Conservation (phyloP, 805 yeast genomes). For the Brettanomyces bruxellensis region DNA sequence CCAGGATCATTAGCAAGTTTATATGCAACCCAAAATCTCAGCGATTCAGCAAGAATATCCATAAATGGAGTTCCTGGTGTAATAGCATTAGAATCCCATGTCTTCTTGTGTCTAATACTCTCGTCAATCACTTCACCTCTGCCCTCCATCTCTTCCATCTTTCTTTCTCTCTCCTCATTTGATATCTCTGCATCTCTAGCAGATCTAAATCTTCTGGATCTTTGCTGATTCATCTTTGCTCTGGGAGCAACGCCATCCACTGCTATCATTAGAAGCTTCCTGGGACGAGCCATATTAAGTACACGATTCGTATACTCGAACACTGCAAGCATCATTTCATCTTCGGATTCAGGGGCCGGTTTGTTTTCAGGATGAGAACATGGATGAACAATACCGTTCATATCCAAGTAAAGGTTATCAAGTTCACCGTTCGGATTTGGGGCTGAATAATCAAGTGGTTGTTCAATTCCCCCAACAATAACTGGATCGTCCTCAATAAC, state of each 20-base stretch:
- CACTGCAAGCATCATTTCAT: conserved; percentile 91
- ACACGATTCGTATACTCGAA: conserved; percentile 91
- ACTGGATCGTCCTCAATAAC: conserved; percentile 68
- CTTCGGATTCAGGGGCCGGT: conserved; percentile 94
- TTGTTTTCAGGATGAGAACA: conserved; percentile 97
- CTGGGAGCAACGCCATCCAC: conserved; percentile 99
- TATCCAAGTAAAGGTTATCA: conserved; percentile 88
- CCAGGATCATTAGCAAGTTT: conserved; percentile 86
- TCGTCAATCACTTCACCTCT: conserved; percentile 73
- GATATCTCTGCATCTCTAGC: conserved; percentile 85
- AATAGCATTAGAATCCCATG: conserved; percentile 94
- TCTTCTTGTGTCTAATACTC: conserved; percentile 59
- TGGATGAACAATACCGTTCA: conserved; percentile 99
- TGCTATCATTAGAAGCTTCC: conserved; percentile 88
- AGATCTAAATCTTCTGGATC: conserved; percentile 86
- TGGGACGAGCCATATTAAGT: conserved; percentile 86
- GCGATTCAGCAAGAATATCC: conserved; percentile 76
- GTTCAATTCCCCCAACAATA: conserved; percentile 48
- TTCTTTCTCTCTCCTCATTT: conserved; percentile 58
- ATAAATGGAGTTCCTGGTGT: conserved; percentile 99
- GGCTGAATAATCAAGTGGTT: conserved; percentile 58
- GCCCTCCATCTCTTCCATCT: conserved; percentile 46
- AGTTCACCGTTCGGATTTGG: conserved; percentile 94
- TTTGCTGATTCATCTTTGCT: conserved; percentile 96
- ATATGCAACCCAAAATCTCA: conserved; percentile 88